These are phyloP conservation scores for Tricholoma hemisulphureum DNA, from an alignment of 768 basidiomycete genomes.

Conservation along the genomic window DNA sequence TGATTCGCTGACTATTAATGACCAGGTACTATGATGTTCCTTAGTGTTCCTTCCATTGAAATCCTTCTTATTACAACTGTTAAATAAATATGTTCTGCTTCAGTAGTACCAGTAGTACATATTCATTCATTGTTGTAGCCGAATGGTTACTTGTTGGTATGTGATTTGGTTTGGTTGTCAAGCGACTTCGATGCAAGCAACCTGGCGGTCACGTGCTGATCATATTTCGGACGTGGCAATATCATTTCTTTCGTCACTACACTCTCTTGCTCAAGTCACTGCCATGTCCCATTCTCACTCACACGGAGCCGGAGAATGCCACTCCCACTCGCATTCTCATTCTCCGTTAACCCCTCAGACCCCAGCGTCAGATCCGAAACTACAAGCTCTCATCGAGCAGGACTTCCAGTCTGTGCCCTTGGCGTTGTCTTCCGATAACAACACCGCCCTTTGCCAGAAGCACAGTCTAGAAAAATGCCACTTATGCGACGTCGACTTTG, in stretches of 20 bases:
- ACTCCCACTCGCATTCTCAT: slow-evolving; percentile 44
- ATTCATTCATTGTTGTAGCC: no score
- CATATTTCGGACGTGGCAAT: neutral
- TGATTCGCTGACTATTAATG: no score
- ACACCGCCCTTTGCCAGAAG: slow-evolving; percentile 56
- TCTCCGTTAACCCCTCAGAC: slow-evolving; percentile 43
- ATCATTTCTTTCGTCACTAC: neutral
- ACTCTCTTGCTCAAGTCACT: neutral
- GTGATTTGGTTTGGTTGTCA: no score
- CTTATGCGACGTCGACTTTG: slow-evolving; percentile 72
- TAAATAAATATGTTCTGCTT: no score
- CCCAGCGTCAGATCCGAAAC: slow-evolving; percentile 60
- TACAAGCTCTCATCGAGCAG: slow-evolving; percentile 77
- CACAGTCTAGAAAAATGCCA: slow-evolving; percentile 77
- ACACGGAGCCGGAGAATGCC: slow-evolving; percentile 57
- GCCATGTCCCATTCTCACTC: slow-evolving; percentile 67
- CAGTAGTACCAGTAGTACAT: no score
- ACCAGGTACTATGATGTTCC: no score
- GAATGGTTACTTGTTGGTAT: no score
- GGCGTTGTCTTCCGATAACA: slow-evolving; percentile 51
- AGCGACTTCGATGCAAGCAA: neutral
- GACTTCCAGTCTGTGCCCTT: slow-evolving; percentile 62
- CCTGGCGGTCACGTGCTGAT: neutral
- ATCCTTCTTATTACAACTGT: no score
- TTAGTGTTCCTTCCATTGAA: no score